Percentiles rank a stretch among this genome's conserved stretches.
These are phyloP conservation scores for Trametes polyzona DNA, from an alignment of 1,284 basidiomycete species.

Conservation along the genomic window DNA sequence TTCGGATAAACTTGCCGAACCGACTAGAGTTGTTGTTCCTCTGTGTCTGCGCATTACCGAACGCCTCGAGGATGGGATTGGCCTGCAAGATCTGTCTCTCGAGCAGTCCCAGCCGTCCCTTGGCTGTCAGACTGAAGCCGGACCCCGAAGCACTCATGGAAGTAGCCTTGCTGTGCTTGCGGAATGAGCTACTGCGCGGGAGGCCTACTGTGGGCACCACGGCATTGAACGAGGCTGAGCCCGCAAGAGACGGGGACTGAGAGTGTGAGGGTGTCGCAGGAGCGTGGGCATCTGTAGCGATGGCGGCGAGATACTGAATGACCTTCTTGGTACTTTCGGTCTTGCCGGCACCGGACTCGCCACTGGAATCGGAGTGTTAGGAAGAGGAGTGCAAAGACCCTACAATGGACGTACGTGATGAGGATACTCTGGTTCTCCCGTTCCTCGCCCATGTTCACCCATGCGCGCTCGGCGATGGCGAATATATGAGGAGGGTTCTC, in stretches of 20 bases:
- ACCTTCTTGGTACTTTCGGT: constrained; percentile 99
- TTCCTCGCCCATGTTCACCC: constrained; percentile 98
- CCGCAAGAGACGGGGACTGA: constrained; percentile 55
- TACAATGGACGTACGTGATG: constrained; percentile 79
- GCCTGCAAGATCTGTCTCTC: constrained; percentile 98
- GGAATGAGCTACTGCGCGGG: constrained; percentile 56
- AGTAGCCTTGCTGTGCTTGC: constrained; percentile 42
- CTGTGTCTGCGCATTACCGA: constrained; percentile 99
- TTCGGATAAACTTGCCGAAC: constrained; percentile 97
- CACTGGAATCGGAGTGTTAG: constrained; percentile 50
- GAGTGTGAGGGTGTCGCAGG: constrained; percentile 62
- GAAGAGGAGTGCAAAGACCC: neutral
- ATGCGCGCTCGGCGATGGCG: constrained; percentile 96
- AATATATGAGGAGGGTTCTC: constrained; percentile 98
- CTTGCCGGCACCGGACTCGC: constrained; percentile 99
- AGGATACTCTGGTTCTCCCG: constrained; percentile 98
- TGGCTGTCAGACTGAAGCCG: constrained; percentile 50
- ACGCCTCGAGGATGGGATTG: constrained; percentile 97
- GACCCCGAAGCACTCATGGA: constrained; percentile 47
- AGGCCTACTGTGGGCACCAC: constrained; percentile 62
- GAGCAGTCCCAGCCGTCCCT: constrained; percentile 82
- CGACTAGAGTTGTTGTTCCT: constrained; percentile 99
- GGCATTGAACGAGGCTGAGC: constrained; percentile 46
- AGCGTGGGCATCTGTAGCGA: constrained; percentile 82
- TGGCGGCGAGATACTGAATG: constrained; percentile 98